These are phyloP conservation scores for Phytophthora podocarpi DNA, from an alignment of 352 stramenopile species.

Conservation along the genomic window DNA sequence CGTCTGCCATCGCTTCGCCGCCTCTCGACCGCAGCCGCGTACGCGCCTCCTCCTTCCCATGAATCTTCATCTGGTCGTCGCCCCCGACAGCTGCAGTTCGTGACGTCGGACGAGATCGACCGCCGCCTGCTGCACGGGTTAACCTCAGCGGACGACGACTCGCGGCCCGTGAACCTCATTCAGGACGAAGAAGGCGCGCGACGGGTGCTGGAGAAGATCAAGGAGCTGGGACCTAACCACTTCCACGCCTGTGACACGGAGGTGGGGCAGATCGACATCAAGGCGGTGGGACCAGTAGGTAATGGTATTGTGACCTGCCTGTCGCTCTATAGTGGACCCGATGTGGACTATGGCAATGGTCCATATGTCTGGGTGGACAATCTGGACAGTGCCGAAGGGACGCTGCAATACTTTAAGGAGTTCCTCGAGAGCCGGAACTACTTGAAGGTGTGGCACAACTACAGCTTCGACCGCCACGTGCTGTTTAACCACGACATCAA, in stretches of 20 bases:
- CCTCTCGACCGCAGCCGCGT: slow-evolving; percentile 13
- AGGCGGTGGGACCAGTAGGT: slow-evolving; percentile 93
- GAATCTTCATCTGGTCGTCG: too few species aligned
- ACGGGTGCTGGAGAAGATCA: slow-evolving; percentile 67
- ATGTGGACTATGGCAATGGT: slow-evolving; percentile 97
- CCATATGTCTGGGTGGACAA: slow-evolving; percentile 92
- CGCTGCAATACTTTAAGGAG: slow-evolving; percentile 86
- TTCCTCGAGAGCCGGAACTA: slow-evolving; percentile 93
- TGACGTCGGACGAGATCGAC: slow-evolving; percentile 77
- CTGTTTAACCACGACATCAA: slow-evolving; percentile 97
- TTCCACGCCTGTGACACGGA: slow-evolving; percentile 98
- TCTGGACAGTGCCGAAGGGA: slow-evolving; percentile 91
- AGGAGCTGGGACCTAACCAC: slow-evolving; percentile 60
- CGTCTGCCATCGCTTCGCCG: background rate
- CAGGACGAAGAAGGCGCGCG: slow-evolving; percentile 70
- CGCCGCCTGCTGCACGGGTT: slow-evolving; percentile 58
- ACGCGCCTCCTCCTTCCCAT: background rate
- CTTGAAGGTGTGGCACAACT: slow-evolving; percentile 99
- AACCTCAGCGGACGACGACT: slow-evolving; percentile 68
- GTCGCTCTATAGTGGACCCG: slow-evolving; percentile 95
- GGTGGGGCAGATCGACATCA: slow-evolving; percentile 97
- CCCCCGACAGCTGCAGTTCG: slow-evolving; percentile 46
- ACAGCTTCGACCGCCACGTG: slow-evolving; percentile 99
- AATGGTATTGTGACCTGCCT: slow-evolving; percentile 98
- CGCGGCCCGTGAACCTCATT: slow-evolving; percentile 76